Evolutionary conservation across 2,329 filamentous ascomycete genomes (phyloP), one percentile per base, ranked within the genome.

Genomic region (Apiospora sp.): DNA sequence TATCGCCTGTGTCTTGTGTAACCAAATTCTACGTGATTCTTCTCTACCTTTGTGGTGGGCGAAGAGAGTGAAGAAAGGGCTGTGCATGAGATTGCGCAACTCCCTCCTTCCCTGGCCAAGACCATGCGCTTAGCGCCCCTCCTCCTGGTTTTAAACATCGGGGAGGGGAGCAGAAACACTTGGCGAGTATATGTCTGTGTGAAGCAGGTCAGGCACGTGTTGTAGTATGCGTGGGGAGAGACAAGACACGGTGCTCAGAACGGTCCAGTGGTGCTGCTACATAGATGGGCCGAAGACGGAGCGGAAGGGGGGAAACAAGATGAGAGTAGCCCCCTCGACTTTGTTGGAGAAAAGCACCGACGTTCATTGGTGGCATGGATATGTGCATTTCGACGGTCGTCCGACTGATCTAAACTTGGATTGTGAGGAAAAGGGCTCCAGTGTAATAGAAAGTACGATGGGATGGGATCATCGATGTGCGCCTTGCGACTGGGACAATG

Each of bases 321-420:
- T 37, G 58, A 41, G 58, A 10, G 58, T 34, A 41, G 27, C 27
- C 27, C 27, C 27, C 27, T 30, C 27, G 27, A 30, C 27, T 8
- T 34, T 41, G 58, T 41, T 64, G 58, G 58, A 64, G 58, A 41
- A 41, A 64, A 41, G 58, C 34, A 64, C 58, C 41, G 58, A 41
- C 58, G n/a, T 64, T 64, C 37, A 41, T 10, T 41, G 37, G 34
- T 41, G 58, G 41, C 58, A 64, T 64, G 58, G 58, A 64, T 64
- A n/a, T 12, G 5, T 41, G 58, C 58, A 37, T 19, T 64, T 41
- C 58, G 34, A 64, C 58, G 34, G 54, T n/a, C 54, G 19, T 64
- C 58, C 34, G 58, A 64, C 58, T 64, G 34, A 64, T 64, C 58
- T 64, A 64, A 64, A 64, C 58, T 64, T 64, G 58, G 58, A 64